phyloP scores from a whole-genome alignment of 2,329 filamentous ascomycete species.

The Ceratocystis colombiana region DNA sequence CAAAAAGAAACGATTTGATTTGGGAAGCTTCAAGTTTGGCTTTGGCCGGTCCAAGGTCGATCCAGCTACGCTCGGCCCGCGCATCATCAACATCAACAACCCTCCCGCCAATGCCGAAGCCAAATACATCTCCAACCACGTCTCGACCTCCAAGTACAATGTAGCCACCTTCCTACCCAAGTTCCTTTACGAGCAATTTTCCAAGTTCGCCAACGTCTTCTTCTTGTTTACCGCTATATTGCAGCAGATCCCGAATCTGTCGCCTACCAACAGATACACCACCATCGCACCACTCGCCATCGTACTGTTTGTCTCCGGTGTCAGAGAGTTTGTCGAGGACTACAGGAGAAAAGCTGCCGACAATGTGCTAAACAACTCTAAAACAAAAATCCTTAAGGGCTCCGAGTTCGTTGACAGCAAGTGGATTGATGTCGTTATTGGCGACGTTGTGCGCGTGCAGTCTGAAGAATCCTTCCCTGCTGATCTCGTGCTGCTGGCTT shows the following conservation, averaged over 20 bases:
- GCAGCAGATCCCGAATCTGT: conserved; percentile 91
- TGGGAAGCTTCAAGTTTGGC: conserved; percentile 81
- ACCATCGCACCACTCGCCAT: conserved; percentile 90
- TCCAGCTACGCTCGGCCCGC: conserved; percentile 79
- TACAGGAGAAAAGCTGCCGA: conserved; percentile 83
- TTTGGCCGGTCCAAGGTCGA: conserved; percentile 78
- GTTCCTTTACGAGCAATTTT: conserved; percentile 96
- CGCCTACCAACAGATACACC: conserved; percentile 89
- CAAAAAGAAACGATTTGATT: conserved; percentile 51
- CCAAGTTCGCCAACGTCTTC: conserved; percentile 97
- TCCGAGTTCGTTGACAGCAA: conserved; percentile 75
- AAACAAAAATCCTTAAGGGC: conserved; percentile 70
- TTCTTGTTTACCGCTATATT: conserved; percentile 94
- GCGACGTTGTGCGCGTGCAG: conserved; percentile 84
- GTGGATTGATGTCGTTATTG: conserved; percentile 89
- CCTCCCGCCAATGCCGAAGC: conserved; percentile 78
- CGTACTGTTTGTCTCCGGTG: conserved; percentile 86
- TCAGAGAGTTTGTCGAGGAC: conserved; percentile 90
- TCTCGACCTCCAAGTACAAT: conserved; percentile 98
- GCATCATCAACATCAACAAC: conserved; percentile 94
- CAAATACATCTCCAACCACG: conserved; percentile 92
- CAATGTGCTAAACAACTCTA: conserved; percentile 76
- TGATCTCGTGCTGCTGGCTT: conserved; percentile 82
- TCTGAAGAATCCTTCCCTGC: conserved; percentile 93
- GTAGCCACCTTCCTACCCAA: conserved; percentile 85